Evolutionary conservation across 1,284 basidiomycete species (phyloP), one percentile per base, ranked within the genome.

Genomic region (Violaceomyces palustris): DNA sequence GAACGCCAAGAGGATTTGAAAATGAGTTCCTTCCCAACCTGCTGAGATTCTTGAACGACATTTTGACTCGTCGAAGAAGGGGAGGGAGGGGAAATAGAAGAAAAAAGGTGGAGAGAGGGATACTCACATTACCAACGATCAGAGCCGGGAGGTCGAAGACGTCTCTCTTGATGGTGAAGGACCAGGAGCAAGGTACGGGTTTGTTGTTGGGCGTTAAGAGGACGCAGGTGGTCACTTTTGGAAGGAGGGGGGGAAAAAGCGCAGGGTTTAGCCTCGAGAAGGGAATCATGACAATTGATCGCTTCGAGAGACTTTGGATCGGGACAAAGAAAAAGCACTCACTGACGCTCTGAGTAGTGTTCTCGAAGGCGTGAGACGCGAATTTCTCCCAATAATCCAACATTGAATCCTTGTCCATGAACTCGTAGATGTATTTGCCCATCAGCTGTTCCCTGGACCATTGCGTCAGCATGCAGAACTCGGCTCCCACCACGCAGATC

Each of bases 401-500:
- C 15, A 63, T 68, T 21, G 63, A 65, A 28, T 61, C 52, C 40
- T 67, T 70, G 39, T 73, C 70, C 59, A 72, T 62, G 40, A 73
- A 67, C 45, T 73, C 63, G 36, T 72, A 73, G 24, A 73, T 72
- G 42, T 63, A 59, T 25, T 63, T 50, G 18, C 70, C 70, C 39
- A 71, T 40, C 34, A 73, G 41, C 39, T 67, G 50, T 6, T 73
- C 69, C 17, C 62, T 51, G 23, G 50, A 46, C 68, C 70, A 71
- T 32, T 72, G 65, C 1, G 90, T 91, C 50, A 98, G 79, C 80
- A 90, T 86, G 74, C 86, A 90, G 72, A 98, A 98, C 75, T 98
- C 92, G 2, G 90, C 86, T 0, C 92, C 91, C 33, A 93, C 93
- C 32, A 94, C 83, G 69, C 89, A 92, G 28, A 98, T 90, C 77